Evolutionary conservation across 1,139 yeast genomes (phyloP).

Genomic region (Tardiomyces depauwii): DNA sequence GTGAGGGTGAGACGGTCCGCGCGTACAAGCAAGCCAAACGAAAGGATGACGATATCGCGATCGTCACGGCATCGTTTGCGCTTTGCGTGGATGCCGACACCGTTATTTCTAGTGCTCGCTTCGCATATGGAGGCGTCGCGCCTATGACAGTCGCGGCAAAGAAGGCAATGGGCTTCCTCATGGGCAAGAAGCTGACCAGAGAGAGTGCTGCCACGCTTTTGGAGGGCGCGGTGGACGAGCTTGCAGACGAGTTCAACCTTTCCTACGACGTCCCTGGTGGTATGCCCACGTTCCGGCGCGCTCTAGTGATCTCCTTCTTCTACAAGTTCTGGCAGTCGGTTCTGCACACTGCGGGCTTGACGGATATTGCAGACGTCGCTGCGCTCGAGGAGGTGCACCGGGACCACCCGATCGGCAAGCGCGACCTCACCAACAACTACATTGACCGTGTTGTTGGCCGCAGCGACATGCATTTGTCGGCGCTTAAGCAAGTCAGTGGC

Average conservation of each 20-base stretch:
- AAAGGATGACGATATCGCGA: constrained; percentile 38
- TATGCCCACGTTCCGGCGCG: constrained; percentile 33
- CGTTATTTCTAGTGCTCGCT: constrained; percentile 19
- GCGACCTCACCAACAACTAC: constrained; percentile 29
- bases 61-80: constrained; percentile 32
- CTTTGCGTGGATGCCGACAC: constrained; percentile 12
- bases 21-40: constrained; percentile 36
- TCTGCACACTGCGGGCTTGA: constrained; percentile 8
- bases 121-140: constrained; percentile 38
- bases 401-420: constrained; percentile 26
- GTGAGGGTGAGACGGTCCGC: constrained; percentile 25
- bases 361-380: constrained; percentile 19
- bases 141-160: constrained; percentile 32
- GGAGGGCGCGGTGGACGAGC: constrained; percentile 21
- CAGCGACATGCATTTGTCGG: constrained; percentile 31
- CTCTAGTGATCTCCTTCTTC: constrained; percentile 33
- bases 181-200: constrained; percentile 16
- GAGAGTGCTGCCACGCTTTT: constrained; percentile 14
- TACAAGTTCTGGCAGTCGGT: constrained; percentile 30
- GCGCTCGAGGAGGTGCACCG: constrained; percentile 28
- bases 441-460: constrained; percentile 30
- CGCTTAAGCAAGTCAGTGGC: constrained; percentile 35
- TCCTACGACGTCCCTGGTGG: constrained; percentile 37
- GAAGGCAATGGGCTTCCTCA: constrained; percentile 22
- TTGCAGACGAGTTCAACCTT: constrained; percentile 28